phyloP scores from a whole-genome alignment of 441 rosid genomes.

The Populus tomentosa region DNA sequence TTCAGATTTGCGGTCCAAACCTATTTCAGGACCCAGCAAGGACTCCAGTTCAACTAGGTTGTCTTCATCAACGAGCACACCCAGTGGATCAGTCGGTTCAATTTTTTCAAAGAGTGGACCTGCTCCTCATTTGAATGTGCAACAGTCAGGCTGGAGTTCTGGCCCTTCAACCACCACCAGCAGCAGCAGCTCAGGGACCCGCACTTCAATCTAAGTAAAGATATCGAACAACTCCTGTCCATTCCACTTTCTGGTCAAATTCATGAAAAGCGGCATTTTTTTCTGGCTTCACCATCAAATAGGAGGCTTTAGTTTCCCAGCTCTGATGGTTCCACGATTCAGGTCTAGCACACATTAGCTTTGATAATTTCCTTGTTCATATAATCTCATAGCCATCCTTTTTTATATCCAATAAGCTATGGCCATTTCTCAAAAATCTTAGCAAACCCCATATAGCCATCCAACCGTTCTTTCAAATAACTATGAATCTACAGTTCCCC shows the following conservation, averaged over 20 bases:
- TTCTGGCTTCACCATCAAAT: conserved; percentile 18
- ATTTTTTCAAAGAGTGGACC: conserved; percentile 74
- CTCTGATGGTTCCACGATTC: conserved; percentile 31
- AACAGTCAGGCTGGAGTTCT: conserved; percentile 66
- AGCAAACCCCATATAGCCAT: conserved; percentile 37
- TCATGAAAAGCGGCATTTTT: conserved; percentile 4
- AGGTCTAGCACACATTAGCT: conserved; percentile 28
- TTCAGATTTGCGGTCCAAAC: conserved; percentile 49
- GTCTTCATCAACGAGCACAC: conserved; percentile 44
- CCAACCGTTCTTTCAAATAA: conserved; percentile 33
- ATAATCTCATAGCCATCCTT: not conserved
- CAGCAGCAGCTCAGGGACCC: conserved; percentile 62
- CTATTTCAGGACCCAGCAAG: conserved; percentile 46
- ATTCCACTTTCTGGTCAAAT: conserved; percentile 15
- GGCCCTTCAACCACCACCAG: conserved; percentile 64
- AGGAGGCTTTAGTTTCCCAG: conserved; percentile 22
- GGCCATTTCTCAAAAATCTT: conserved; percentile 31
- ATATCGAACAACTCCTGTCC: conserved; percentile 12
- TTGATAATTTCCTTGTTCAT: not conserved
- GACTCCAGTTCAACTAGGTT: conserved; percentile 60
- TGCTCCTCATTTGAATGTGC: conserved; percentile 59
- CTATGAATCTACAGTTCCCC: conserved; percentile 28
- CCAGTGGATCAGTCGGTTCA: conserved; percentile 70
- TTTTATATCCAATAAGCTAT: not conserved
- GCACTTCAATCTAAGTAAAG: conserved; percentile 50